phyloP scores from a whole-genome alignment of 306 rosid species.

The Cicer arietinum region DNA sequence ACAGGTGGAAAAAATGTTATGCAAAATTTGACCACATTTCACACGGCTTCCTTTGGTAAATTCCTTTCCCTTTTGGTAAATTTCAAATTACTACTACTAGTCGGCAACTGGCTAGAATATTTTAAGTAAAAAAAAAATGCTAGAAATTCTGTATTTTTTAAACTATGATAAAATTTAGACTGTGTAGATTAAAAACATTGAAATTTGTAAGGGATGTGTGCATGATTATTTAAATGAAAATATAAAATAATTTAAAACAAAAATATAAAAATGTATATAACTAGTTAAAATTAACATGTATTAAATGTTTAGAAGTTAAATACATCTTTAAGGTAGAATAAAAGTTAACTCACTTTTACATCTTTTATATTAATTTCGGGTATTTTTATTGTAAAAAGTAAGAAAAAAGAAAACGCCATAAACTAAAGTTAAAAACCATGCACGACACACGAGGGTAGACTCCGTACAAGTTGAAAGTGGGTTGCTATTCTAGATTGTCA shows the following conservation, averaged over 20 bases:
- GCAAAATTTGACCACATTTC: slow-evolving; percentile 73
- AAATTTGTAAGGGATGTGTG: background rate
- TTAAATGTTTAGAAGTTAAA: background rate
- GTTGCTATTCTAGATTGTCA: slow-evolving; percentile 23
- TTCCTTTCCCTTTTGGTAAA: background rate
- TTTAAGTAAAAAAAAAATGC: no score
- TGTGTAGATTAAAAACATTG: background rate
- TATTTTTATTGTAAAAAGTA: background rate
- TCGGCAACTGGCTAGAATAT: no score
- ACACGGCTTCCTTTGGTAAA: slow-evolving; percentile 90
- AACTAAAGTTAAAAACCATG: slow-evolving; percentile 27
- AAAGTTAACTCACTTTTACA: background rate
- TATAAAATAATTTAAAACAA: no score
- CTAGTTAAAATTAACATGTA: background rate
- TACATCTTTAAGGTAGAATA: background rate
- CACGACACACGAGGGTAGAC: slow-evolving; percentile 28
- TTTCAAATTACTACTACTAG: no score
- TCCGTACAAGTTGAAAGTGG: slow-evolving; percentile 47
- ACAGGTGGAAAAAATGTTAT: slow-evolving; percentile 59
- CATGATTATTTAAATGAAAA: background rate
- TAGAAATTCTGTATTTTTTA: background rate
- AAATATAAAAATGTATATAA: background rate
- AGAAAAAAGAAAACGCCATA: background rate
- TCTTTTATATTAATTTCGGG: background rate
- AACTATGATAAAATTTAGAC: background rate